Percentiles rank a stretch among this genome's conserved stretches.
These are phyloP conservation scores for Cyphellophora europaea DNA, from an alignment of 2,329 filamentous ascomycete genomes.

Conservation along the genomic window DNA sequence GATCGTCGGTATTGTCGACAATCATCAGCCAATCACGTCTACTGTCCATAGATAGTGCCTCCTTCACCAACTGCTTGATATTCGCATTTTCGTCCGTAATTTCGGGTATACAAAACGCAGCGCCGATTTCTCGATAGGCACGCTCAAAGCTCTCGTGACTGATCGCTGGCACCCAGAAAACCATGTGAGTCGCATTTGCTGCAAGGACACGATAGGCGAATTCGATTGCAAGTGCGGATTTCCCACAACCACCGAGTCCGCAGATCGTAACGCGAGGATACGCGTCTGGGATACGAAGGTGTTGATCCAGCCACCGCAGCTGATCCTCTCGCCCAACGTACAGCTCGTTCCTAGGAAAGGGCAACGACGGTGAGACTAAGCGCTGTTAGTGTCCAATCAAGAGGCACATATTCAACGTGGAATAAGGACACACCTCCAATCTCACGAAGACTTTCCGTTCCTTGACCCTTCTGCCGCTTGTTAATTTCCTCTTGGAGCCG, in stretches of 20 bases:
- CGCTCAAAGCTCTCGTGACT: constrained; percentile 6
- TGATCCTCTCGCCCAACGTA: constrained; percentile 5
- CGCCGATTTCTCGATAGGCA: constrained; percentile 5
- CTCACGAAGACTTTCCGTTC: no score
- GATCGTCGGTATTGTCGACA: constrained; percentile 18
- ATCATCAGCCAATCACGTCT: constrained; percentile 14
- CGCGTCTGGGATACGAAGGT: constrained; percentile 2
- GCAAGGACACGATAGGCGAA: constrained; percentile 3
- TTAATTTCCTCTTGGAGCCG: constrained; percentile 10
- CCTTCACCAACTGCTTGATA: constrained; percentile 8
- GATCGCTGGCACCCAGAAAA: constrained; percentile 8
- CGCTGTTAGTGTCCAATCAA: no score
- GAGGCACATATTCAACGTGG: no score
- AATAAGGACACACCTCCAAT: no score
- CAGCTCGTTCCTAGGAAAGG: constrained; percentile 3
- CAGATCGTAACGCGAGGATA: constrained; percentile 2
- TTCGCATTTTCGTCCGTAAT: constrained; percentile 6
- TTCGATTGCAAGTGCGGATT: constrained; percentile 5
- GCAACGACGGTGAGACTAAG: no score
- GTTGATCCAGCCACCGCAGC: constrained; percentile 1
- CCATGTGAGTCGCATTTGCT: constrained; percentile 3
- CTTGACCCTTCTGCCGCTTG: constrained; percentile 6
- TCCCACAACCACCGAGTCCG: constrained; percentile 7
- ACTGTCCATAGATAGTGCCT: constrained; percentile 4
- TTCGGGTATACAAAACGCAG: constrained; percentile 4